Conservation (phyloP, 129 eudicot species). For the Helianthus annuus region DNA sequence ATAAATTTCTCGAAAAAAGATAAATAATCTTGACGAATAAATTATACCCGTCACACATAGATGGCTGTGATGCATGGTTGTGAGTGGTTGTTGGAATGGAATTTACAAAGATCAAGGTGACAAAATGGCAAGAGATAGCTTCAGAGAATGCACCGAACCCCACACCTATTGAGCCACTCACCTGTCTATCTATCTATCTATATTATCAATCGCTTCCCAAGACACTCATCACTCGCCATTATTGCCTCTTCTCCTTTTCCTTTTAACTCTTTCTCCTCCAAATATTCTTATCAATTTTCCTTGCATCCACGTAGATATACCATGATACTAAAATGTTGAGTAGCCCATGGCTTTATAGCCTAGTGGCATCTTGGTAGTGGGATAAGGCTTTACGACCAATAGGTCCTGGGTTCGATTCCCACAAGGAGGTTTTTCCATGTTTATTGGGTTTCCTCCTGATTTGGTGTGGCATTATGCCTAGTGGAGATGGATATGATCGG, state of each 20-base stretch:
- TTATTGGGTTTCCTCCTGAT: no score
- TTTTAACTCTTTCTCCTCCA: slow-evolving; percentile 16
- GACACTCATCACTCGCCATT: slow-evolving; percentile 21
- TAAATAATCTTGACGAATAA: neutral
- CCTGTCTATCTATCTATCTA: neutral
- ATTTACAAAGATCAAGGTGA: slow-evolving; percentile 30
- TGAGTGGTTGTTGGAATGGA: slow-evolving; percentile 25
- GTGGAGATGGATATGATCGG: no score
- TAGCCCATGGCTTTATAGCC: no score
- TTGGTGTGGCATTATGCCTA: no score
- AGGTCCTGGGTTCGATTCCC: no score
- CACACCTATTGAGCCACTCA: slow-evolving; percentile 37
- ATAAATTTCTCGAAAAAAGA: no score
- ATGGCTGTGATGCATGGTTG: slow-evolving; percentile 26
- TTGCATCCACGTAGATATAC: no score
- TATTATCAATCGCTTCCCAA: slow-evolving; percentile 23
- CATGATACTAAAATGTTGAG: no score
- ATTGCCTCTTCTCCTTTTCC: slow-evolving; percentile 18
- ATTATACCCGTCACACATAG: neutral
- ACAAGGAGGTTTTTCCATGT: no score
- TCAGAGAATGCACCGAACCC: slow-evolving; percentile 34
- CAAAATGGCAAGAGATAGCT: slow-evolving; percentile 15
- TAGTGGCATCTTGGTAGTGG: no score
- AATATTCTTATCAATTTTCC: slow-evolving; percentile 19
- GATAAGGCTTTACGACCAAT: no score